These are phyloP conservation scores for Vaccinium myrtillus DNA, from an alignment of 148 eudicot genomes.

Conservation along the genomic window DNA sequence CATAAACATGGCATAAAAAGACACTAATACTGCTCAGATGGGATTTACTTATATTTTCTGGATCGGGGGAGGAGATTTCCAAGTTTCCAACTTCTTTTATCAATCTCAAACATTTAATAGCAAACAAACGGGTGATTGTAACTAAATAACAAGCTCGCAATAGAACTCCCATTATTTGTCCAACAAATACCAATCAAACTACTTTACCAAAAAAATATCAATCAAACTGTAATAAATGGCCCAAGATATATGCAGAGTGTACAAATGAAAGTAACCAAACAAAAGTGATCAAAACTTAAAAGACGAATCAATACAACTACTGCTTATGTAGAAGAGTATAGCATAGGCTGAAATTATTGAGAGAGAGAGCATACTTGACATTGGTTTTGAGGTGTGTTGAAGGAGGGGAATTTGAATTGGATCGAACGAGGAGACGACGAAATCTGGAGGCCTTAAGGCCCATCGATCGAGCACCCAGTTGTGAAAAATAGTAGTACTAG, in stretches of 20 bases:
- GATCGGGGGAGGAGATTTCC: not conserved
- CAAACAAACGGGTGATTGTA: not conserved
- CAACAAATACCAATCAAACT: not conserved
- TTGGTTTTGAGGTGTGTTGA: constrained; percentile 8
- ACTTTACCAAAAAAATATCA: too few relatives aligned
- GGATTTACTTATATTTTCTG: not conserved
- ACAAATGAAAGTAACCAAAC: too few relatives aligned
- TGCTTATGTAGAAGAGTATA: not conserved
- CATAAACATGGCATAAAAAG: not conserved
- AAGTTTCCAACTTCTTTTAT: not conserved
- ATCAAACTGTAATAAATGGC: not conserved
- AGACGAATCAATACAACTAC: not conserved
- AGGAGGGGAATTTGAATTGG: constrained; percentile 9
- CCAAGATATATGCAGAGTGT: not conserved
- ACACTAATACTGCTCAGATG: not conserved
- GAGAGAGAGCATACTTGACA: constrained; percentile 22
- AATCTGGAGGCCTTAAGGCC: constrained; percentile 23
- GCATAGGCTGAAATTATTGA: not conserved
- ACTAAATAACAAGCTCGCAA: not conserved
- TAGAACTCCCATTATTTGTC: not conserved
- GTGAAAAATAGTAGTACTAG: not conserved
- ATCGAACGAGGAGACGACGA: constrained; percentile 18
- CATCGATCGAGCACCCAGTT: constrained; percentile 19
- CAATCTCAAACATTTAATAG: not conserved
- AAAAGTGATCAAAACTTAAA: not conserved